These are phyloP conservation scores for Saturnispora saitoi DNA, from an alignment of 805 yeast species.

Conservation along the genomic window DNA sequence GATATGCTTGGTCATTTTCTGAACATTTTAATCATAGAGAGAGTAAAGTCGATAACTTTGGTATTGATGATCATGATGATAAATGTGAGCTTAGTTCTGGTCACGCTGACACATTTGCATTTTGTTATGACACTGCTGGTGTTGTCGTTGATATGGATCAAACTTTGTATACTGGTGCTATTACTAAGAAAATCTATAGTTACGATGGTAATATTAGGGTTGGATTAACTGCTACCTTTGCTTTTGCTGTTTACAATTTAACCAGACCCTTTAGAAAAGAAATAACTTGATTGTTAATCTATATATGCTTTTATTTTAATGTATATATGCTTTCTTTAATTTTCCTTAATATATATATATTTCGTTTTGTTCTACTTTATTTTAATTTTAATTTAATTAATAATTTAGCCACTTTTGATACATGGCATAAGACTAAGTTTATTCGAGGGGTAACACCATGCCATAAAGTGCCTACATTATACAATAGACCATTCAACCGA, in stretches of 20 bases:
- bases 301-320: not conserved
- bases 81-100: constrained; percentile 62
- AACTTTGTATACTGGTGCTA: constrained; percentile 71
- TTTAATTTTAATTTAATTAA: too few species aligned
- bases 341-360: too few species aligned
- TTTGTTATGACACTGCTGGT: constrained; percentile 80
- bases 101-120: constrained; percentile 65
- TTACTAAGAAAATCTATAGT: constrained; percentile 57
- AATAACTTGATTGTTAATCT: constrained; percentile 45
- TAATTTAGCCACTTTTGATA: too few species aligned
- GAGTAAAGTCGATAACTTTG: constrained; percentile 47
- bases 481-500: too few species aligned
- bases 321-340: not conserved
- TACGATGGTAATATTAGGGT: constrained; percentile 83
- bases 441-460: too few species aligned
- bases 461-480: too few species aligned
- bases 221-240: constrained; percentile 61
- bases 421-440: too few species aligned
- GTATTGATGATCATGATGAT: constrained; percentile 53
- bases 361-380: too few species aligned
- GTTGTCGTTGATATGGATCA: constrained; percentile 83
- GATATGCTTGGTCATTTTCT: constrained; percentile 60
- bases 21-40: constrained; percentile 78
- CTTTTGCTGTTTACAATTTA: constrained; percentile 51
- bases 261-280: constrained; percentile 59